Evolutionary conservation across 306 rosid species (phyloP).

Genomic region (Pterocarpus macrocarpus): DNA sequence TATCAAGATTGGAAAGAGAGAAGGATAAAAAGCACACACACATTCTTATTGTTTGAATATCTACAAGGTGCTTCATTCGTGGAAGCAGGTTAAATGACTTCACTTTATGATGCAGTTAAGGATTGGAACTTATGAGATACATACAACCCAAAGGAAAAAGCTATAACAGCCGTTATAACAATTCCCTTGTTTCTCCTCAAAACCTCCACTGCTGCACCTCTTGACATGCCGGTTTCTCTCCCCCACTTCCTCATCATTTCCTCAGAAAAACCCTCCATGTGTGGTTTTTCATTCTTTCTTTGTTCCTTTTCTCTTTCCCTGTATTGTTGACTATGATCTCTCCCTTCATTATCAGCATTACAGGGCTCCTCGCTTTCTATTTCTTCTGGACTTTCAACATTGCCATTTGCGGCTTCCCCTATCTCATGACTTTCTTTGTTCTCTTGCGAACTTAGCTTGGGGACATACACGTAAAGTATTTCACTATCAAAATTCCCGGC

Average conservation of each 20-base stretch:
- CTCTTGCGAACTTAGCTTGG: conserved; percentile 43
- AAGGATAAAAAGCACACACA: not conserved
- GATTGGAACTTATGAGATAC: conserved; percentile 46
- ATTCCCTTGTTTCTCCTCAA: conserved; percentile 54
- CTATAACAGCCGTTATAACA: conserved; percentile 53
- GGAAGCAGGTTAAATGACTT: not conserved
- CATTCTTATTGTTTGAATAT: not conserved
- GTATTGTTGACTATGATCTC: not conserved
- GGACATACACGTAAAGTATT: conserved; percentile 57
- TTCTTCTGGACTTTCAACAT: not conserved
- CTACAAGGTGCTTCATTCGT: not conserved
- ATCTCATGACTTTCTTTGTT: conserved; percentile 11
- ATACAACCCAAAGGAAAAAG: conserved; percentile 62
- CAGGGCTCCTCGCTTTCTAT: not conserved
- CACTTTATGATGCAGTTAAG: conserved; percentile 5
- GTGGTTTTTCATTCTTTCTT: not conserved
- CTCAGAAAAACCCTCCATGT: conserved; percentile 11
- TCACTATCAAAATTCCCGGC: conserved; percentile 53
- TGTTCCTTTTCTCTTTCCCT: not conserved
- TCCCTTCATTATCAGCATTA: not conserved
- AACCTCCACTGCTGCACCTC: conserved; percentile 27
- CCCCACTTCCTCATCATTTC: conserved; percentile 48
- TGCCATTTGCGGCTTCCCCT: conserved; percentile 9
- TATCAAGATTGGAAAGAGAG: too few relatives aligned
- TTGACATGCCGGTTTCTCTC: conserved; percentile 23